Base-by-base conservation (phyloP, 768 basidiomycete species). In the Suillus paluster region DNA sequence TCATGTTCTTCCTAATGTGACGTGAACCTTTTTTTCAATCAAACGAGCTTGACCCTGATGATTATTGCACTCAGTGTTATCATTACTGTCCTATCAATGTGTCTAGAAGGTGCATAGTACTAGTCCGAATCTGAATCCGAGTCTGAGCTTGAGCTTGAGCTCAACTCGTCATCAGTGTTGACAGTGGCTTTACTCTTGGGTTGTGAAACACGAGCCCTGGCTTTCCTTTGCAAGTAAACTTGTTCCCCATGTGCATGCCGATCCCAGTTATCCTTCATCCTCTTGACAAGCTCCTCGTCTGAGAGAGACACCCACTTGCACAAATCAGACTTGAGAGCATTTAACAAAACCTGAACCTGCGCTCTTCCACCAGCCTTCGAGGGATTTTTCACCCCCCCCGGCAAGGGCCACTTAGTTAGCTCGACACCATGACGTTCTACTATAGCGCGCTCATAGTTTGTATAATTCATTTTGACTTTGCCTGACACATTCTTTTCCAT, bases 321-420 rank as follows among this genome's bases (percentile, higher is more conserved):
- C 30, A 57, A 46, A 4, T 58, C 23, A 1, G 23, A 39, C 19
- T 38, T 14, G 21, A 62, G 57, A 21, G 19, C 57, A 27, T 46
- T 5, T 2, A 62, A 38, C n/a, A 62, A 38, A 21, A 14, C 57
- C 57, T 62, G 30, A 8, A 62, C 46, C 15, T 46, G 12, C 17
- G 57, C 61, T 44, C 57, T 49, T 34, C 44, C 61, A 15, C 61
- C 61, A 49, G 49, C 42, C 44, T 58, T 41, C 0, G 25, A n/a
- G 6, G 61, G 57, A 39, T 62, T 62, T 21, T 41, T 33, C 19
- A 57, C 57, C 2, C 60, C 60, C 30, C 30, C 30, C 30, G 30
- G 30, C 6, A 30, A 30, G 6, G 30, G 30, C 30, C 56, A 38
- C 14, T 41, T 57, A 5, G 11, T 34, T 27, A 58, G 42, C 27